These are phyloP conservation scores for Thermothielavioides terrestris DNA, from an alignment of 495 filamentous ascomycete species.

Conservation along the genomic window DNA sequence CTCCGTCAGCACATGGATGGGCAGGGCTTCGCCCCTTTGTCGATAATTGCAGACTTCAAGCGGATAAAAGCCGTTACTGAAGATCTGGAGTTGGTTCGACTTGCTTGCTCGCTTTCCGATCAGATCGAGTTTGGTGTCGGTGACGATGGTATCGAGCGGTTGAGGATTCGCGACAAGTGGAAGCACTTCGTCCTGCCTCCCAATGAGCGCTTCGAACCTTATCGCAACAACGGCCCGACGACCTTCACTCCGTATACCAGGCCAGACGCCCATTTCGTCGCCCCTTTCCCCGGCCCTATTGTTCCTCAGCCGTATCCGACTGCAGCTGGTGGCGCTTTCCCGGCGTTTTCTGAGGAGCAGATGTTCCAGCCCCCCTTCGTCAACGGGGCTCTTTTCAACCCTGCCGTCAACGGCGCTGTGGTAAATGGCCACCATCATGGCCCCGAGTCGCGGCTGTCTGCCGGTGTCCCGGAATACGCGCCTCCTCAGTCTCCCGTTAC, in stretches of 20 bases:
- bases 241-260: slow-evolving; percentile 7
- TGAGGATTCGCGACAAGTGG: slow-evolving; percentile 74
- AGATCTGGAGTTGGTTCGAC: slow-evolving; percentile 59
- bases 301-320: slow-evolving; percentile 9
- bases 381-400: slow-evolving; percentile 29
- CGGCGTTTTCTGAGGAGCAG: slow-evolving; percentile 17
- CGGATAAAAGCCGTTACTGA: slow-evolving; percentile 65
- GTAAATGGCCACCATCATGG: slow-evolving; percentile 34
- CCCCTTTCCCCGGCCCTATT: slow-evolving; percentile 6
- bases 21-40: slow-evolving; percentile 79
- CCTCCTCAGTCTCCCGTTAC: slow-evolving; percentile 44
- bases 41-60: slow-evolving; percentile 71
- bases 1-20: slow-evolving; percentile 88
- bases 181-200: slow-evolving; percentile 67
- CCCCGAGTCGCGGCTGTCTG: slow-evolving; percentile 55
- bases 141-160: slow-evolving; percentile 64
- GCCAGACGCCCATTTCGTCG: slow-evolving; percentile 6
- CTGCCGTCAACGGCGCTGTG: slow-evolving; percentile 36
- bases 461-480: slow-evolving; percentile 67
- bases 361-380: slow-evolving; percentile 21
- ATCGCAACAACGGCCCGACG: slow-evolving; percentile 35
- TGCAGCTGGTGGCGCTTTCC: slow-evolving; percentile 6
- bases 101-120: slow-evolving; percentile 60
- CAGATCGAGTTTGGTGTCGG: slow-evolving; percentile 61
- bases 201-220: slow-evolving; percentile 35